phyloP scores from a whole-genome alignment of 768 basidiomycete genomes.

The Kondoa subrosea region DNA sequence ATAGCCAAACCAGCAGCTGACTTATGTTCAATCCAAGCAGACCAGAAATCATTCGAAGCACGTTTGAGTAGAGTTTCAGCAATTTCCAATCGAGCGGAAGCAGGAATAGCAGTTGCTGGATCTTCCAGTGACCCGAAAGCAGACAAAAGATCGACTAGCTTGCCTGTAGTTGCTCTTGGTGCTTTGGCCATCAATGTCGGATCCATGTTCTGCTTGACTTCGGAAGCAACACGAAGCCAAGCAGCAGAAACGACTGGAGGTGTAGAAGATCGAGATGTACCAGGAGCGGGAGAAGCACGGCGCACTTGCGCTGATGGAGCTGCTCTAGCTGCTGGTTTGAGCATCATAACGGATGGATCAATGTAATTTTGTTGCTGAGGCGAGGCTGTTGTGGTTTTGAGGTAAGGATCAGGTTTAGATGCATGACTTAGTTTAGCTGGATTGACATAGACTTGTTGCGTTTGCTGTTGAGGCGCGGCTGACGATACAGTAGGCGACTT shows the following conservation, averaged over 20 bases:
- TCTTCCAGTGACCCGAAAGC: not conserved
- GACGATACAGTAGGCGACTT: not conserved
- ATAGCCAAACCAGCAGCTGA: not conserved
- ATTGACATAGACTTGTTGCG: not conserved
- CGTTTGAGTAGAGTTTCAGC: not conserved
- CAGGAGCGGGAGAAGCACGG: not conserved
- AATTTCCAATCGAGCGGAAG: not conserved
- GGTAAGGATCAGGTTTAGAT: not conserved
- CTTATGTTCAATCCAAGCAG: not conserved
- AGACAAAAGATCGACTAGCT: not conserved
- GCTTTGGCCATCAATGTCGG: not conserved
- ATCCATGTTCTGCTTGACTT: not conserved
- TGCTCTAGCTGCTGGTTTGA: not conserved
- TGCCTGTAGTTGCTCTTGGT: not conserved
- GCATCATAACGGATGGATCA: not conserved
- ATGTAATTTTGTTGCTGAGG: not conserved
- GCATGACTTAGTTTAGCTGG: not conserved
- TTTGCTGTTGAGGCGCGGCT: not conserved
- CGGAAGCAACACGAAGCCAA: not conserved
- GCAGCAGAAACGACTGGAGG: not conserved
- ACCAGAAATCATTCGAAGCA: not conserved
- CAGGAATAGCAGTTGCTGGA: not conserved
- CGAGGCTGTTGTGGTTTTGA: not conserved
- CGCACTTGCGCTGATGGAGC: not conserved
- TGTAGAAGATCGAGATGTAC: not conserved